These are phyloP conservation scores for Trichoderma citrinoviride DNA, from an alignment of 2,329 filamentous ascomycete genomes.

Conservation along the genomic window DNA sequence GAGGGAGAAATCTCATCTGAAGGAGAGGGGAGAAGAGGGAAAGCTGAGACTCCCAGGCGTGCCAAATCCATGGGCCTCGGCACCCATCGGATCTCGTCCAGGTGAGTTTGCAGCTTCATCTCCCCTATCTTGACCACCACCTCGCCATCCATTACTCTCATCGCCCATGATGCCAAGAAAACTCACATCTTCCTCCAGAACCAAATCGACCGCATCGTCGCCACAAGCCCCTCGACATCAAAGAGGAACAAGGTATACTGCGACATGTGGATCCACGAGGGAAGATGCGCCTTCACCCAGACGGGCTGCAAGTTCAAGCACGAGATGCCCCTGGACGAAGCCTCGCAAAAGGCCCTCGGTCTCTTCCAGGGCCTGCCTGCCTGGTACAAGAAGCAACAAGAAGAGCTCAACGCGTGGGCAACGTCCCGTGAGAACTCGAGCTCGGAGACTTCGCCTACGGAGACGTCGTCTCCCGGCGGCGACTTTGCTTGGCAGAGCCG, in stretches of 20 bases:
- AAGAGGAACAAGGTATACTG: constrained; percentile 70
- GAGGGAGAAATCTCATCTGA: neutral
- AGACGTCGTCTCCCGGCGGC: neutral
- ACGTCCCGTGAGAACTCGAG: neutral
- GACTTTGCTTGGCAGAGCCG: constrained; percentile 5
- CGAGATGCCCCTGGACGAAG: constrained; percentile 73
- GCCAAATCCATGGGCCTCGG: constrained; percentile 23
- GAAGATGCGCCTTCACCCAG: constrained; percentile 79
- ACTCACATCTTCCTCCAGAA: constrained; percentile 27
- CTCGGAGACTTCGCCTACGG: neutral
- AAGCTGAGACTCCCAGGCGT: constrained; percentile 33
- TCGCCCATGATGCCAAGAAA: neutral
- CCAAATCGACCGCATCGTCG: constrained; percentile 37
- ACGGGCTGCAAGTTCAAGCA: constrained; percentile 88
- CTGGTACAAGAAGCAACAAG: constrained; percentile 58
- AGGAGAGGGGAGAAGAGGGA: constrained; percentile 14
- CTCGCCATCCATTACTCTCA: constrained; percentile 19
- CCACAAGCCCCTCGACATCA: constrained; percentile 36
- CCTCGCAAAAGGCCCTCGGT: constrained; percentile 66
- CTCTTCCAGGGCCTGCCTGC: constrained; percentile 62
- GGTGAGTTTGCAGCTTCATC: constrained; percentile 25
- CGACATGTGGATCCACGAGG: constrained; percentile 85
- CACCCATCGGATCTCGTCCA: constrained; percentile 35
- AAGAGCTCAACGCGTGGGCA: constrained; percentile 39
- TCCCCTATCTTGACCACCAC: constrained; percentile 6